Percentiles rank a stretch among this genome's conserved stretches.
Evolutionary conservation across 768 basidiomycete genomes (phyloP).

Genomic region (Hericium alpestre): DNA sequence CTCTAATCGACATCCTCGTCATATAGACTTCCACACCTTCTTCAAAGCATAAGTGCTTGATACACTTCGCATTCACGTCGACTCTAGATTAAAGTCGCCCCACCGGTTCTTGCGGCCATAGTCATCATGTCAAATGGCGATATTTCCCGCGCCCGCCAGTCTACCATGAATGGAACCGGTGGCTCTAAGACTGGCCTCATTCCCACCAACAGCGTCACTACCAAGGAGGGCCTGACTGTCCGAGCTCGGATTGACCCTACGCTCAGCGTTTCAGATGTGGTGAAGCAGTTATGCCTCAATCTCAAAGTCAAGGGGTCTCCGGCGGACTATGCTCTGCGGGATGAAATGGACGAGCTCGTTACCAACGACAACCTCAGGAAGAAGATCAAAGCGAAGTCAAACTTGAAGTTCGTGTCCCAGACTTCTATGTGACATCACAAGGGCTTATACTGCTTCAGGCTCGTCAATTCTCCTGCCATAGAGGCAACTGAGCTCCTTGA

Average conservation of each 20-base stretch:
- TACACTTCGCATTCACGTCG: too few relatives aligned
- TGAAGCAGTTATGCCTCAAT: slow-evolving; percentile 73
- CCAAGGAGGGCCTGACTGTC: slow-evolving; percentile 59
- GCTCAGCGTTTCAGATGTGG: slow-evolving; percentile 73
- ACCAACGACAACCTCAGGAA: slow-evolving; percentile 79
- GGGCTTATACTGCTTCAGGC: slow-evolving; percentile 27
- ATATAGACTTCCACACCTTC: too few relatives aligned
- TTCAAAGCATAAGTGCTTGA: too few relatives aligned
- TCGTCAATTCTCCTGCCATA: slow-evolving; percentile 69
- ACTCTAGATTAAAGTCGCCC: too few relatives aligned
- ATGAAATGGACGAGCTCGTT: slow-evolving; percentile 74
- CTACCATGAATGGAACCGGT: slow-evolving; percentile 10
- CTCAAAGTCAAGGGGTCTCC: slow-evolving; percentile 70
- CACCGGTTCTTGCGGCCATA: neutral
- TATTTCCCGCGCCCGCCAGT: neutral
- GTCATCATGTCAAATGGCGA: neutral
- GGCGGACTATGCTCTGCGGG: slow-evolving; percentile 65
- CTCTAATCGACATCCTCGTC: too few relatives aligned
- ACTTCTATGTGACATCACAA: neutral
- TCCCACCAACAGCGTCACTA: slow-evolving; percentile 79
- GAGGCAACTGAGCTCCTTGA: slow-evolving; percentile 72
- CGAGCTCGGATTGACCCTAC: slow-evolving; percentile 80
- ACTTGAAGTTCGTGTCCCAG: slow-evolving; percentile 53
- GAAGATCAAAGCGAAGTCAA: slow-evolving; percentile 69
- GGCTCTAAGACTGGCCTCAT: slow-evolving; percentile 40